Conservation (phyloP, 2,329 filamentous ascomycete genomes). For the Leptographium lundbergii region DNA sequence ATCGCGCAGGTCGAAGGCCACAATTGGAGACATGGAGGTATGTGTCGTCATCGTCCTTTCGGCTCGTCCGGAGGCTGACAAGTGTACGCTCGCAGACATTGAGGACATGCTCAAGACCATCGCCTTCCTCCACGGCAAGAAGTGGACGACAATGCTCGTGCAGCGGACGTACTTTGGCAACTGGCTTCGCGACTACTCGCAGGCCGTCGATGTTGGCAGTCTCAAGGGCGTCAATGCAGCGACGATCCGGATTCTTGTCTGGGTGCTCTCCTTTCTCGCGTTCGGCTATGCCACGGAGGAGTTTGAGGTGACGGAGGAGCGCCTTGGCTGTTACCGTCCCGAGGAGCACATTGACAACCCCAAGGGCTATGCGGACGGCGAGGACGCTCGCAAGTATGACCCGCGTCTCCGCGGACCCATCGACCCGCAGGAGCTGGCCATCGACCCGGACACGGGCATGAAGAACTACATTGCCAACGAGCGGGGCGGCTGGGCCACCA, state of each 20-base stretch:
- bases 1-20: slow-evolving; percentile 51
- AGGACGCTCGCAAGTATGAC: slow-evolving; percentile 76
- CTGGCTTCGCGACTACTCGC: slow-evolving; percentile 77
- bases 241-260: slow-evolving; percentile 65
- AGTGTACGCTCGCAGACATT: slow-evolving; percentile 39
- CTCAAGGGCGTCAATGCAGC: slow-evolving; percentile 67
- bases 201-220: slow-evolving; percentile 70
- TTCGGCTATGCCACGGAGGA: slow-evolving; percentile 80
- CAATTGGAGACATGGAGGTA: slow-evolving; percentile 59
- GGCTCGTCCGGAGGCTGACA: neutral
- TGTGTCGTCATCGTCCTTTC: slow-evolving; percentile 3
- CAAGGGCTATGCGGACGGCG: slow-evolving; percentile 72
- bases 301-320: slow-evolving; percentile 71
- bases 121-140: slow-evolving; percentile 66
- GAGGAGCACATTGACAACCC: slow-evolving; percentile 69
- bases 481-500: slow-evolving; percentile 75
- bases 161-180: slow-evolving; percentile 77
- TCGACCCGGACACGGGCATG: slow-evolving; percentile 77
- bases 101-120: slow-evolving; percentile 71
- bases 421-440: slow-evolving; percentile 53
- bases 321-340: slow-evolving; percentile 67
- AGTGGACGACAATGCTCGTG: slow-evolving; percentile 71
- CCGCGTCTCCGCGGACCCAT: slow-evolving; percentile 71
- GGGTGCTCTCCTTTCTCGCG: slow-evolving; percentile 69
- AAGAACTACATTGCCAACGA: slow-evolving; percentile 99